Percentiles rank a stretch among this genome's conserved stretches.
These are phyloP conservation scores for Eucalyptus curtisii DNA, from an alignment of 345 rosid species.

Conservation along the genomic window DNA sequence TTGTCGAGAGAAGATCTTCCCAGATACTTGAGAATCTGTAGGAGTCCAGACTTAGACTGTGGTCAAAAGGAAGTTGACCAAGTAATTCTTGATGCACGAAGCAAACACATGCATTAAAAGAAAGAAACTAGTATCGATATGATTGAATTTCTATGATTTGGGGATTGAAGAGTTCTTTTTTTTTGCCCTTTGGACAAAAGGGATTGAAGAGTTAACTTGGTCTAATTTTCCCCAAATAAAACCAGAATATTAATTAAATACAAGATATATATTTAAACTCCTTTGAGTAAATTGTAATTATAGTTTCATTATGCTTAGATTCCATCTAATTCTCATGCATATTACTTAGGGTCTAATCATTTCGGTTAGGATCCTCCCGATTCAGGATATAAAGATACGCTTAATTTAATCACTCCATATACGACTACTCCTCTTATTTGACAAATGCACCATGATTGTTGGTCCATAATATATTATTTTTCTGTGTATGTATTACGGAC, in stretches of 20 bases:
- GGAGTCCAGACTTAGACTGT: not conserved
- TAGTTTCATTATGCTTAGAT: not conserved
- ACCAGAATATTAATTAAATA: not conserved
- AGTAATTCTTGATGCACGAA: not conserved
- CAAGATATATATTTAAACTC: not conserved
- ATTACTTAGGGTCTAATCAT: not conserved
- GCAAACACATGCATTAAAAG: not conserved
- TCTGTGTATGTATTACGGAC: not conserved
- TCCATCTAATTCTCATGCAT: not conserved
- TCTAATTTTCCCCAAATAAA: not conserved
- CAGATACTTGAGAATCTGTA: not conserved
- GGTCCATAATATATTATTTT: not conserved
- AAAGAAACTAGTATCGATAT: not conserved
- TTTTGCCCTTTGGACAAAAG: too few relatives aligned
- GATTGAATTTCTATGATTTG: not conserved
- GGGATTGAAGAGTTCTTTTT: not conserved
- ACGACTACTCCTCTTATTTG: fast-evolving
- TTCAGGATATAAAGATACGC: not conserved
- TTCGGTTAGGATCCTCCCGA: not conserved
- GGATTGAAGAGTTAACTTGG: not conserved
- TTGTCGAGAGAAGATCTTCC: not conserved
- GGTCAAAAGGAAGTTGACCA: not conserved
- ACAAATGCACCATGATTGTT: not conserved
- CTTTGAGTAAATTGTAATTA: not conserved
- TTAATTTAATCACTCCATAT: not conserved